phyloP scores from a whole-genome alignment of 768 basidiomycete species.

The Leccinellum rugosiceps region DNA sequence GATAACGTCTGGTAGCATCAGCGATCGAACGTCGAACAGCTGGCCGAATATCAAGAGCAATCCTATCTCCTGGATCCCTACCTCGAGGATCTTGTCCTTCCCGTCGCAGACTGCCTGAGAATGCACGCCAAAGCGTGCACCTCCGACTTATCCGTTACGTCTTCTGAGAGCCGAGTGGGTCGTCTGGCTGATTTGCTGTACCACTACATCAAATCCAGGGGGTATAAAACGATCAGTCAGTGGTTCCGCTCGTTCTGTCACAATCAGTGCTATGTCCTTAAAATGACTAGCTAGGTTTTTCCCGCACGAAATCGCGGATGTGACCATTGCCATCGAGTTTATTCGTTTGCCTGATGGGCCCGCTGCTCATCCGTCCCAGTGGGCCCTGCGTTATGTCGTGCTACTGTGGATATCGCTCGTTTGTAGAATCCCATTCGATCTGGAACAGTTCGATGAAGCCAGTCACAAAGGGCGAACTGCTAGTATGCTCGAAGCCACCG shows the following conservation, averaged over 20 bases:
- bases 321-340: conserved; percentile 70
- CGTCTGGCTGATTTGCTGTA: conserved; percentile 67
- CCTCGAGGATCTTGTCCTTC: conserved; percentile 73
- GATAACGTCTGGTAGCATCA: background rate
- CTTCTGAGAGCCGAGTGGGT: conserved; percentile 41
- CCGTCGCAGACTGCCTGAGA: conserved; percentile 67
- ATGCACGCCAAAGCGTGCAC: conserved; percentile 45
- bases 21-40: conserved; percentile 40
- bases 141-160: conserved; percentile 19
- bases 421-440: conserved; percentile 89
- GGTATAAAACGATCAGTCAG: conserved; percentile 89
- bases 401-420: conserved; percentile 94
- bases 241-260: conserved; percentile 16
- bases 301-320: conserved; percentile 85
- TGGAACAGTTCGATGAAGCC: conserved; percentile 77
- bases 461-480: conserved; percentile 54
- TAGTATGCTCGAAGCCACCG: conserved; percentile 51
- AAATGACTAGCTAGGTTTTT: conserved; percentile 76
- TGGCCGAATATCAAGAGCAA: conserved; percentile 90
- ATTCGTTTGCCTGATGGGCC: conserved; percentile 48
- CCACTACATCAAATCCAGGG: conserved; percentile 80
- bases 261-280: conserved; percentile 14
- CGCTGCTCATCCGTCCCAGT: conserved; percentile 45
- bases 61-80: conserved; percentile 89
- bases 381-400: conserved; percentile 81